Evolutionary conservation across 768 basidiomycete species (phyloP).

Genomic region (Xerocomellus intermedius): DNA sequence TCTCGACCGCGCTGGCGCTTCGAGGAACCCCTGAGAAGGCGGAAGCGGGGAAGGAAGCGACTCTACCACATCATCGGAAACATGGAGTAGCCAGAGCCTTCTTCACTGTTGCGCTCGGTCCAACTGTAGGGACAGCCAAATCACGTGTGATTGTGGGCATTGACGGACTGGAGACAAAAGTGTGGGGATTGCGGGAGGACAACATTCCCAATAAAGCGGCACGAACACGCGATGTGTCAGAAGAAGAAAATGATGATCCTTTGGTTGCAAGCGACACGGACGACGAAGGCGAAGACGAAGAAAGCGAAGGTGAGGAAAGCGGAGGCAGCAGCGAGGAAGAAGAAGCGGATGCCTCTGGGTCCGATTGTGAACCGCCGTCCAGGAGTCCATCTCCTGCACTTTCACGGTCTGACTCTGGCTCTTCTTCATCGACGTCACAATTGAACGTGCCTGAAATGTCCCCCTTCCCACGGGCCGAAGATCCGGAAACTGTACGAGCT

Average conservation of each 20-base stretch:
- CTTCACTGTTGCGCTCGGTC: slow-evolving; percentile 64
- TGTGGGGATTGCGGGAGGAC: slow-evolving; percentile 27
- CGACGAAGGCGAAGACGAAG: slow-evolving; percentile 5
- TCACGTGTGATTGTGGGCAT: slow-evolving; percentile 61
- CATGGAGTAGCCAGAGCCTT: slow-evolving; percentile 39
- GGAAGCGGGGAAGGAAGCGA: neutral
- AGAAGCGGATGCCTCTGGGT: neutral
- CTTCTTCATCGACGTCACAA: slow-evolving; percentile 27
- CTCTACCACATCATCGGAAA: neutral
- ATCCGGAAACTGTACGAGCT: slow-evolving; percentile 33
- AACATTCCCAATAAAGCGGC: slow-evolving; percentile 17
- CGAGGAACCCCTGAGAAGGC: slow-evolving; percentile 9
- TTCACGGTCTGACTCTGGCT: slow-evolving; percentile 20
- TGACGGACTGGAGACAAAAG: slow-evolving; percentile 57
- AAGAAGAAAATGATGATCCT: neutral
- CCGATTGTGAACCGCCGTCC: slow-evolving; percentile 20
- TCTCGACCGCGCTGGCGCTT: slow-evolving; percentile 66
- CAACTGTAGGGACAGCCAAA: slow-evolving; percentile 59
- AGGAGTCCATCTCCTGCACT: slow-evolving; percentile 25
- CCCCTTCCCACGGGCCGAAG: slow-evolving; percentile 23
- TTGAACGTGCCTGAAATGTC: neutral
- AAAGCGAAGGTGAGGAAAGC: slow-evolving; percentile 6
- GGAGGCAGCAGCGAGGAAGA: slow-evolving; percentile 9
- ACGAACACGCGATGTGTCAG: slow-evolving; percentile 22
- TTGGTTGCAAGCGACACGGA: slow-evolving; percentile 1